A percentile compares a stretch with the other conserved stretches of the same genome.
phyloP scores from a whole-genome alignment of 768 basidiomycete genomes.

The Exidia glandulosa region DNA sequence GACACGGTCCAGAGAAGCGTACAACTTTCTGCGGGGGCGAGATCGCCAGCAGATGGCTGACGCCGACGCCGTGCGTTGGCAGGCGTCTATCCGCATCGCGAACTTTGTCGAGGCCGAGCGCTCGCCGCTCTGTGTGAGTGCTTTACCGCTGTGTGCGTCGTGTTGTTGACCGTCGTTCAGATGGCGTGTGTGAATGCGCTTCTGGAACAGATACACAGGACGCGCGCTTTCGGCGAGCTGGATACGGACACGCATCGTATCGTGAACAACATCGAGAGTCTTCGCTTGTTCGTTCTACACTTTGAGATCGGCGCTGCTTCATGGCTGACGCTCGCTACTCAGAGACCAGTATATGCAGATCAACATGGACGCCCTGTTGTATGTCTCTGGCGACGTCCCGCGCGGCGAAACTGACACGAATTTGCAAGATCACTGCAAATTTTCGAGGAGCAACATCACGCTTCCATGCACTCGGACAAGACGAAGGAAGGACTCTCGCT shows the following conservation, averaged over 20 bases:
- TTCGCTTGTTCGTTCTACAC: constrained; percentile 56
- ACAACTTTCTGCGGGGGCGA: constrained; percentile 60
- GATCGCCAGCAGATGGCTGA: constrained; percentile 35
- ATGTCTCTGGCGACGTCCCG: background rate
- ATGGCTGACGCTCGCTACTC: too few relatives aligned
- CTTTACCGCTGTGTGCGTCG: background rate
- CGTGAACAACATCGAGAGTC: constrained; percentile 57
- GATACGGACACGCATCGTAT: constrained; percentile 51
- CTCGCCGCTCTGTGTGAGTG: constrained; percentile 69
- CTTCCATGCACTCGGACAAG: constrained; percentile 71
- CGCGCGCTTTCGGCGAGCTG: constrained; percentile 46
- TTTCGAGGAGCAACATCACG: constrained; percentile 80
- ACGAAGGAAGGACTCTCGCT: constrained; percentile 86
- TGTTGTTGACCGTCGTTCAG: too few relatives aligned
- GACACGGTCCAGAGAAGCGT: constrained; percentile 40
- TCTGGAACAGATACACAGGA: constrained; percentile 59
- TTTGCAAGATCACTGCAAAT: constrained; percentile 86
- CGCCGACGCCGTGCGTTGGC: constrained; percentile 57
- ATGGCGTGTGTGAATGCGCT: constrained; percentile 75
- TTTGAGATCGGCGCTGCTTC: too few relatives aligned
- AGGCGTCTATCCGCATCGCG: constrained; percentile 65
- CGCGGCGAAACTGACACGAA: too few relatives aligned
- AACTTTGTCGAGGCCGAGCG: constrained; percentile 70
- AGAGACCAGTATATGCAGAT: constrained; percentile 80
- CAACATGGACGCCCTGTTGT: constrained; percentile 81